Evolutionary conservation across 106 monocot species (phyloP), one percentile per base, ranked within the genome.

Genomic region (Acorus gramineus): DNA sequence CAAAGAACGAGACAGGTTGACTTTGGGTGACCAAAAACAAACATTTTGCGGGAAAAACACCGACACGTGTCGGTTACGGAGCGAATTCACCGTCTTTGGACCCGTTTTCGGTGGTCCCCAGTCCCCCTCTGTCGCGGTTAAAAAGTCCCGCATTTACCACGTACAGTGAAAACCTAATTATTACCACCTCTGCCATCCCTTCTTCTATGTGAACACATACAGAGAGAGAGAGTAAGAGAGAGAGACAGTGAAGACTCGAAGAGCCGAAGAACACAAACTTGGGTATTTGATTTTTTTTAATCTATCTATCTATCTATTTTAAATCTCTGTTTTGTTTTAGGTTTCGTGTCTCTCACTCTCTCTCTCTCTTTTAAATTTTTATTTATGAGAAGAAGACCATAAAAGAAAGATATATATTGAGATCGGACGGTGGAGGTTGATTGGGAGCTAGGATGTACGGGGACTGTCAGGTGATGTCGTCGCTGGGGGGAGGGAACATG

Each of bases 381-480:
- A 28, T 28, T 28, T 49, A 47, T 70, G 10, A 50, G 57, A 14
- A 13, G 42, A 28, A 51, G 47, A 53, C 52, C 2, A 7, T 42
- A 54, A 11, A n/a, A 50, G 52, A 55, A 49, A 72, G 63, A 62
- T 57, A 49, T 14, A 44, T 14, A 55, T 14, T 4, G 61, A 5
- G 28, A 14, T 28, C 28, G 28, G 28, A 28, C 28, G 28, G 28
- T 28, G 42, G 11, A 50, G 64, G 13, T 49, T 28, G 28, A 28
- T 28, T 28, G 28, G 54, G 4, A 52, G 49, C 52, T 28, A 81
- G 53, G 70, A 86, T 86, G 86, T 86, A 79, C 68, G 87, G 87
- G 42, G 87, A 87, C 46, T 87, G 87, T 66, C 80, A 83, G 51
- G 87, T 93, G 70, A 71, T 89, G 73, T 70, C 85, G 11, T 70